Base-by-base conservation (phyloP, 2,329 filamentous ascomycete species). In the Colletotrichum sublineola region DNA sequence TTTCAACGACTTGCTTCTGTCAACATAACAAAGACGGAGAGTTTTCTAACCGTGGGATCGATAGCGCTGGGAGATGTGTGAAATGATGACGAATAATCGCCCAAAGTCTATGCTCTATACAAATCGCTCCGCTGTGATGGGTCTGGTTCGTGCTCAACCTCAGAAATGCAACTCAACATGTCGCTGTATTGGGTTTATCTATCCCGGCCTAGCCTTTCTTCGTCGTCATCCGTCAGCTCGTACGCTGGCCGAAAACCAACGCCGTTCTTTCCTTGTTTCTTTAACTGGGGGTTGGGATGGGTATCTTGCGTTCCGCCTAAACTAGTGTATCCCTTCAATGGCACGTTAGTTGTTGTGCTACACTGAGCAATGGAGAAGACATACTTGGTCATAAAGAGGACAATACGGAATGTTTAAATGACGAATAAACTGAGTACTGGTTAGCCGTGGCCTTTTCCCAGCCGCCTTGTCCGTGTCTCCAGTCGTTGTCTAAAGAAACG, bases 231-330 rank as follows among this genome's bases (percentile, higher is more conserved):
- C 63, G 88, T 86, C 76, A 96, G 82, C 79, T 94, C 92, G 79
- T 95, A 95, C 0, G 94, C 94, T 1, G 94, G 94, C 63, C 89
- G 84, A 79, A 93, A 96, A 7, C 75, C 80, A 2, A 70, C 78
- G n/a, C 74, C 74, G 20, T 78, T 80, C 48, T 78, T 78, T 20
- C 78, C 77, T 15, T 78, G 80, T 63, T 75, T 77, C 74, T 85
- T 88, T 77, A 97, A 82, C 46, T 89, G 90, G 12, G 96, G 96
- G 79, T 99, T 99, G 0, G 94, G 95, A 75, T 93, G 89, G 2
- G 96, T 99, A 82, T 99, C 94, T 68, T 90, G 91, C 33, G 91
- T 94, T 3, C 96, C 96, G 29, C 96, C 96, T n/a, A 99, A 86
- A 75, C 93, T 96, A 3, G 96, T 97, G 82, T 96, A 98, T 12